Base-by-base conservation (phyloP, 805 yeast species). In the Candida namnaoensis region DNA sequence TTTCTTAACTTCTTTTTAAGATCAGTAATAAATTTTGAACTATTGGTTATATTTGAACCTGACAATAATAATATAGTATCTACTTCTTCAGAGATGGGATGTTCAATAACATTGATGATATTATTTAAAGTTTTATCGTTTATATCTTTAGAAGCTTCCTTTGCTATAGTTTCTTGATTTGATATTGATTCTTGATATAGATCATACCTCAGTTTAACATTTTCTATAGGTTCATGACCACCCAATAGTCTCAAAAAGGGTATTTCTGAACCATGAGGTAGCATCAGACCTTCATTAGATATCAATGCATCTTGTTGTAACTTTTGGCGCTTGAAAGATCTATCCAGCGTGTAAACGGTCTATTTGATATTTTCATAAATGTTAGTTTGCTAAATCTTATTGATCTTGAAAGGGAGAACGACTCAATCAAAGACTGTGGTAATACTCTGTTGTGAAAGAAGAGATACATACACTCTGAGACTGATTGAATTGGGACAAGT, bases 41-140 rank as follows among this genome's bases (percentile, higher is more conserved):
- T 46, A 5, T 54, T 47, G 7, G 57, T 44, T 7, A 48, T 46
- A 32, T 50, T 50, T 13, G 58, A 50, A 35, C 47, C 47, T 2
- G 58, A 50, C 1, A 48, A 38, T 5, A 55, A 38, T 19, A 55
- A 33, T 7, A 46, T 36, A 1, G 58, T 44, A 23, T 55, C 58
- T 1, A 50, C 33, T 5, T 19, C 7, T 0, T 30, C 35, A 5
- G 23, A 34, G 4, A 43, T 36, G 1, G 50, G 49, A 2, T 26
- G 8, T 5, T 33, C 6, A 1, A 53, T 38, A 2, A 49, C 35
- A 3, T 35, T 13, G 1, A 42, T 32, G 27, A 52, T 49, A 14
- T 51, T 49, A 2, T 27, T 3, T 8, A 54, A 33, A 7, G 45
- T 43, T n/a, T 45, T 33, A 2, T 42, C 37, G 35, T 47, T 47